Conservation (phyloP, 1,284 basidiomycete genomes). For the Meripilus lineatus region DNA sequence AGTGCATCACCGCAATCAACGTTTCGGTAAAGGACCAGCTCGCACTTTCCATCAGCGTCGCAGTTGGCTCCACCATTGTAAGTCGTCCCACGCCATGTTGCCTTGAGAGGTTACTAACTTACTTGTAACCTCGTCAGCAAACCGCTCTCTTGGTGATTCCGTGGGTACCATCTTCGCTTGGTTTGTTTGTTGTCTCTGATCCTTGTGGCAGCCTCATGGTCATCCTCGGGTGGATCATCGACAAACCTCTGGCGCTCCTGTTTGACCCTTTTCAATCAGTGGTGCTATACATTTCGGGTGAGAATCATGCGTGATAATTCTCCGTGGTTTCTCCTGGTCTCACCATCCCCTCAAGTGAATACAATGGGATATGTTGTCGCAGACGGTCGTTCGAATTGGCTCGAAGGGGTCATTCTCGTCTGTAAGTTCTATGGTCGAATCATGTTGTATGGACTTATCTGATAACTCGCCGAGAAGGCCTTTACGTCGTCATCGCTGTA, state of each 20-base stretch:
- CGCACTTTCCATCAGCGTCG: constrained; percentile 72
- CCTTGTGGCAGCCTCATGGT: constrained; percentile 50
- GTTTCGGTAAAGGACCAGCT: constrained; percentile 84
- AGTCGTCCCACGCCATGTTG: constrained; percentile 24
- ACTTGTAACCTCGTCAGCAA: constrained; percentile 47
- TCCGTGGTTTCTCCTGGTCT: constrained; percentile 17
- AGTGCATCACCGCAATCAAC: constrained; percentile 85
- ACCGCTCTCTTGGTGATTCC: constrained; percentile 84
- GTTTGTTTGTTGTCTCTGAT: constrained; percentile 6
- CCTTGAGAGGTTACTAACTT: not conserved
- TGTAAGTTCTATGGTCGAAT: constrained; percentile 23
- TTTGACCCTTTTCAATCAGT: constrained; percentile 68
- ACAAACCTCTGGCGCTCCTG: constrained; percentile 59
- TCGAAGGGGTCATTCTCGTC: constrained; percentile 49
- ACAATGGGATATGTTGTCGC: constrained; percentile 26
- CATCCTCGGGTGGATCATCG: constrained; percentile 58
- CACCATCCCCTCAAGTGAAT: constrained; percentile 35
- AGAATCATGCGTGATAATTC: constrained; percentile 28
- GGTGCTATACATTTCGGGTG: constrained; percentile 37
- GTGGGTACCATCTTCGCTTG: constrained; percentile 36
- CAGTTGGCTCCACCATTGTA: constrained; percentile 88
- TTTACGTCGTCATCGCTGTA: constrained; percentile 51
- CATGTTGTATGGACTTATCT: not conserved
- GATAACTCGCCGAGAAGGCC: constrained; percentile 1
- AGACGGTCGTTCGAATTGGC: constrained; percentile 30